Base-by-base conservation (phyloP, 257 asterid genomes). In the Primulina eburnea region DNA sequence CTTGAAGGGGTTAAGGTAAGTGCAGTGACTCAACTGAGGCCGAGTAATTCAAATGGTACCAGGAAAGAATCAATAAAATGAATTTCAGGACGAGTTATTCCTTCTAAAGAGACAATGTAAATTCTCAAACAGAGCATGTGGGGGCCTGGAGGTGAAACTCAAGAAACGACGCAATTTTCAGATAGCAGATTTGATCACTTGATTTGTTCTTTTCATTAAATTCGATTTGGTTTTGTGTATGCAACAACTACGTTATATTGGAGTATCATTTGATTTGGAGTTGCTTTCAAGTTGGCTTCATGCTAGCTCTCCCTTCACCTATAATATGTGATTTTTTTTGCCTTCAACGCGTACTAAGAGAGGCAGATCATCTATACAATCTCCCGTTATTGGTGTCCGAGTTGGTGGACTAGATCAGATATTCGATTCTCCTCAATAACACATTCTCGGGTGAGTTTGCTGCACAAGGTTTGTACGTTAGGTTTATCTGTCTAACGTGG, bases 101-200 rank as follows among this genome's bases (percentile, higher is more conserved):
- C 20, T 5, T 16, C 57, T 5, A 17, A 50, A 17, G n/a, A 43
- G 6, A 43, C 52, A 80, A 89, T 12, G 71, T 84, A 34, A 88
- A 85, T 81, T 82, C 90, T 1, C 74, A 67, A 21, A 59, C 86
- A 12, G 97, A 82, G 38, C 75, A 83, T 59, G 83, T 77, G 61
- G 95, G 81, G 74, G 80, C 88, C 6, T 92, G 98, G 96, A 84
- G 92, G 61, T 92, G 90, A 92, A 65, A 67, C 12, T 17, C 64
- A 4, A 55, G 28, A 70, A 60, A 17, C 61, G 11, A 7, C n/a
- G 43, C 50, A 35, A 24, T 73, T 40, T 71, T 10, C 67, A 59
- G 50, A 60, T 57, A 28, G 20, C 40, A 24, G 32, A 59, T 47
- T 47, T 47, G 2, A 47, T 47, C 55, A 47, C 55, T 12, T 12